Evolutionary conservation across 495 filamentous ascomycete genomes (phyloP).

Genomic region (Penicillium bialowiezense): DNA sequence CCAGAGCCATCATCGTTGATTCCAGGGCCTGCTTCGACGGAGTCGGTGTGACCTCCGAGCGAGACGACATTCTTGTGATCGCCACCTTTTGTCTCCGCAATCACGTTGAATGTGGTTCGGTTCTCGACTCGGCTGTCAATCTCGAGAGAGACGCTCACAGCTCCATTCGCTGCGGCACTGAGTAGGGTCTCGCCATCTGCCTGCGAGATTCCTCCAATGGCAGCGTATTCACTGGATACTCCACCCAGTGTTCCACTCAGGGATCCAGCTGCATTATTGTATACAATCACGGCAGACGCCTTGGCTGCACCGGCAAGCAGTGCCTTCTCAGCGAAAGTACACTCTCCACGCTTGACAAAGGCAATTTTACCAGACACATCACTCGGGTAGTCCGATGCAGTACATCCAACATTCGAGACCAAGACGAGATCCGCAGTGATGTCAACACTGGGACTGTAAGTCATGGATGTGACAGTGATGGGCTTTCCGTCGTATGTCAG

Average conservation of each 20-base stretch:
- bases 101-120: conserved; percentile 60
- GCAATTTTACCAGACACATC: conserved; percentile 55
- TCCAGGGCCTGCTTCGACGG: conserved; percentile 58
- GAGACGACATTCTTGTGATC: conserved; percentile 62
- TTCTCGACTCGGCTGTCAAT: conserved; percentile 43
- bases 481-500: conserved; percentile 27
- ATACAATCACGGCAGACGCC: conserved; percentile 58
- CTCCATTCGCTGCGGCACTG: conserved; percentile 33
- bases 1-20: conserved; percentile 73
- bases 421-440: conserved; percentile 42
- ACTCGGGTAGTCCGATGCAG: conserved; percentile 52
- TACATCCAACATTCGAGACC: conserved; percentile 57
- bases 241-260: conserved; percentile 55
- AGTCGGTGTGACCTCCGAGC: conserved; percentile 67
- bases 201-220: conserved; percentile 52
- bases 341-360: conserved; percentile 60
- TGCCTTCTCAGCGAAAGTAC: conserved; percentile 60
- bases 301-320: conserved; percentile 56
- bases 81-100: conserved; percentile 63
- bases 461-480: conserved; percentile 31
- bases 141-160: conserved; percentile 23
- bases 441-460: conserved; percentile 48
- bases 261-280: conserved; percentile 59
- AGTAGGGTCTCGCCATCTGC: conserved; percentile 50
- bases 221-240: conserved; percentile 45